These are phyloP conservation scores for Paecilomyces variotii DNA, from an alignment of 2,329 filamentous ascomycete genomes.

Conservation along the genomic window DNA sequence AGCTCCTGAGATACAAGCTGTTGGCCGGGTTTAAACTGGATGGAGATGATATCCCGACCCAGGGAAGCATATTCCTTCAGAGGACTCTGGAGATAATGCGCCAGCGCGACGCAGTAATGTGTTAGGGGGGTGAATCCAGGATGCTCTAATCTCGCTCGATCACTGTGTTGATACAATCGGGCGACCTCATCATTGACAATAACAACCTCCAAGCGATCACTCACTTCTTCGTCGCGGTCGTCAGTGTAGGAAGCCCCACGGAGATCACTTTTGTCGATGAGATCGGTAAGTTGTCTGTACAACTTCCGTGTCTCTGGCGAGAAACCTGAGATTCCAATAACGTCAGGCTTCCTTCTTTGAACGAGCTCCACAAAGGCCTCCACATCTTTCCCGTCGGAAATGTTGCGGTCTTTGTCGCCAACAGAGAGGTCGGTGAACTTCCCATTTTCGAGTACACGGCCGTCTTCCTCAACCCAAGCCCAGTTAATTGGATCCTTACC, in stretches of 20 bases:
- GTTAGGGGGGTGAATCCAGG: slow-evolving; percentile 70
- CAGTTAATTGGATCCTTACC: slow-evolving; percentile 72
- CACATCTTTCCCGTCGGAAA: slow-evolving; percentile 57
- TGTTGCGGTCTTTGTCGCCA: slow-evolving; percentile 57
- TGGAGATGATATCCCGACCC: slow-evolving; percentile 75
- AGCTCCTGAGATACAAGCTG: slow-evolving; percentile 82
- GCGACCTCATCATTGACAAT: slow-evolving; percentile 96
- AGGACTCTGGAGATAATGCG: slow-evolving; percentile 87
- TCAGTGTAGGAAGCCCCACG: slow-evolving; percentile 77
- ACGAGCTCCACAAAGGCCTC: slow-evolving; percentile 72
- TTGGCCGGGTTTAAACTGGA: slow-evolving; percentile 85
- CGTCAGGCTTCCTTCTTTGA: slow-evolving; percentile 73
- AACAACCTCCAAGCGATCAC: slow-evolving; percentile 76
- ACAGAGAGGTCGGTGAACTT: slow-evolving; percentile 71
- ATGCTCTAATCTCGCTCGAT: slow-evolving; percentile 69
- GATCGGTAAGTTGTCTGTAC: slow-evolving; percentile 68
- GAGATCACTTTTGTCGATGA: slow-evolving; percentile 70
- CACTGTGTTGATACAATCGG: slow-evolving; percentile 88
- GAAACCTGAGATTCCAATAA: slow-evolving; percentile 82
- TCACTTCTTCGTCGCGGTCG: slow-evolving; percentile 66
- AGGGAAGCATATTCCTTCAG: slow-evolving; percentile 94
- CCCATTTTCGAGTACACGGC: slow-evolving; percentile 79
- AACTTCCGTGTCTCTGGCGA: slow-evolving; percentile 79
- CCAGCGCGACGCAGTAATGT: slow-evolving; percentile 82
- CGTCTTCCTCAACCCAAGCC: slow-evolving; percentile 90